These are phyloP conservation scores for Dendrobium huoshanense DNA, from an alignment of 106 monocot genomes.

Conservation along the genomic window DNA sequence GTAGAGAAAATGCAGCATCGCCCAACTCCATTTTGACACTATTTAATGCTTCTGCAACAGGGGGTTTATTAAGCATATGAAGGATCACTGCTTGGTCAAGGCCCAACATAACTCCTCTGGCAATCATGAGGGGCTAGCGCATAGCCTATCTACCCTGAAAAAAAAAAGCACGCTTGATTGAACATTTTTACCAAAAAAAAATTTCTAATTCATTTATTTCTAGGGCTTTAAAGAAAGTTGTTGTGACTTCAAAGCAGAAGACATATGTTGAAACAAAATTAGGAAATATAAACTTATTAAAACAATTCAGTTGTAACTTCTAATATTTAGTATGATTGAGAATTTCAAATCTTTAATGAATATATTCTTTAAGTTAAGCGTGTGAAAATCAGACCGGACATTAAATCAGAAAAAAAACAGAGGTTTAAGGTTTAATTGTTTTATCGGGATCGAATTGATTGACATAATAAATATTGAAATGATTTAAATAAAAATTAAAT, in stretches of 20 bases:
- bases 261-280: neutral
- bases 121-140: conserved; percentile 89
- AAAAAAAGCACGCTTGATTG: too few relatives aligned
- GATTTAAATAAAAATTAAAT: too few relatives aligned
- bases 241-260: neutral
- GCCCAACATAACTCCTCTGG: conserved; percentile 23
- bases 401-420: too few relatives aligned
- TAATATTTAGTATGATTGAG: neutral
- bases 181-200: neutral
- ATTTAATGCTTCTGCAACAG: conserved; percentile 52
- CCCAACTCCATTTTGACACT: conserved; percentile 22
- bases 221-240: neutral
- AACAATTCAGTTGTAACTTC: neutral
- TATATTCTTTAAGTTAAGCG: too few relatives aligned
- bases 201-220: neutral
- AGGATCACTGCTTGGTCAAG: conserved; percentile 72
- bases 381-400: too few relatives aligned
- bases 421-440: too few relatives aligned
- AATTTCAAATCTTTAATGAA: too few relatives aligned
- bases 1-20: conserved; percentile 90
- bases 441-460: too few relatives aligned
- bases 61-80: conserved; percentile 78
- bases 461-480: too few relatives aligned
- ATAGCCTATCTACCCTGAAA: conserved; percentile 86
- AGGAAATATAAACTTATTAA: neutral